A percentile compares a stretch with the other conserved stretches of the same genome.
Conservation (phyloP, 208 protist species). For the Balamuthia mandrillaris region DNA sequence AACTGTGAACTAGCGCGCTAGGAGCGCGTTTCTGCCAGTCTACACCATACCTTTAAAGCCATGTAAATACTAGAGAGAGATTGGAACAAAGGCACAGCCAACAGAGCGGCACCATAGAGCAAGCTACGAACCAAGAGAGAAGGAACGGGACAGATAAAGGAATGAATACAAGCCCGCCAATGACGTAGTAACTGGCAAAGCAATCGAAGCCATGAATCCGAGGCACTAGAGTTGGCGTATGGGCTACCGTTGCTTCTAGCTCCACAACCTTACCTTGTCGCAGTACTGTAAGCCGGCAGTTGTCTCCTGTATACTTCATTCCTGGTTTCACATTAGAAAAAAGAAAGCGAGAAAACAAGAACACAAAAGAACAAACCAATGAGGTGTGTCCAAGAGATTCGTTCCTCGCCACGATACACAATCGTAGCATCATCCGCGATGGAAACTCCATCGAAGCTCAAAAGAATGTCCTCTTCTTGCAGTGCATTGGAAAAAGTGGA, state of each 20-base stretch:
- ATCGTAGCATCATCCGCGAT: constrained; percentile 53
- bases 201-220: constrained; percentile 11
- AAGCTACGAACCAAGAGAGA: neutral
- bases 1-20: neutral
- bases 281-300: constrained; percentile 6
- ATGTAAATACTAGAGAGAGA: too few relatives aligned
- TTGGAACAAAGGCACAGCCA: too few relatives aligned
- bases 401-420: constrained; percentile 29
- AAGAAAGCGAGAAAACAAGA: neutral
- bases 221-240: neutral
- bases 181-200: constrained; percentile 13
- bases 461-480: constrained; percentile 50
- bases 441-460: constrained; percentile 36
- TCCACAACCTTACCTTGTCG: neutral
- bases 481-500: constrained; percentile 34
- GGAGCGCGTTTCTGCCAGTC: constrained; percentile 16
- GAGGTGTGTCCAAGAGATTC: neutral
- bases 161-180: constrained; percentile 16
- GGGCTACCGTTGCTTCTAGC: neutral
- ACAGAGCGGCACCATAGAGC: neutral
- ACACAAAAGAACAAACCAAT: neutral
- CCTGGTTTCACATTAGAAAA: too few relatives aligned
- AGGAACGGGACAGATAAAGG: neutral
- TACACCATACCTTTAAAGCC: too few relatives aligned
- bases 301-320: constrained; percentile 38